A percentile compares a stretch with the other conserved stretches of the same genome.
Evolutionary conservation across 2,329 filamentous ascomycete species (phyloP).

Genomic region (Dactylonectria estremocensis): DNA sequence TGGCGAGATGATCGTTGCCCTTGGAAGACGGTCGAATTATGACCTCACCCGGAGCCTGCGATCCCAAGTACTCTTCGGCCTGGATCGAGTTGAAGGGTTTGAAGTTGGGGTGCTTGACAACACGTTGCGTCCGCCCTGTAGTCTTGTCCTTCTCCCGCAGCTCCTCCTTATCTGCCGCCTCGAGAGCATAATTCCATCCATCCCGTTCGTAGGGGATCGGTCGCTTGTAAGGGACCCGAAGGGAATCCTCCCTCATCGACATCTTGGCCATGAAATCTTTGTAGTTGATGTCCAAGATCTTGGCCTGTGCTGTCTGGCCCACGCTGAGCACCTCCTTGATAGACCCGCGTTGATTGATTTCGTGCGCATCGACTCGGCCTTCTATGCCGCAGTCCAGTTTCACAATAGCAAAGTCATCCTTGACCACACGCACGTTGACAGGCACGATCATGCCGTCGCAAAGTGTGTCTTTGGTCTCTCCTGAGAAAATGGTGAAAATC

Average conservation of each 20-base stretch:
- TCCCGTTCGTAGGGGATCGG: constrained; percentile 80
- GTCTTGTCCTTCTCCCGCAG: constrained; percentile 88
- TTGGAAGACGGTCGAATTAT: constrained; percentile 97
- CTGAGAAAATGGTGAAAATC: constrained; percentile 96
- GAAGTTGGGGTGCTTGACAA: constrained; percentile 98
- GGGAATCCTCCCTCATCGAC: constrained; percentile 84
- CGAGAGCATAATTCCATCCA: constrained; percentile 90
- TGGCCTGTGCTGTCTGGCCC: constrained; percentile 90
- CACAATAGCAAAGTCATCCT: constrained; percentile 93
- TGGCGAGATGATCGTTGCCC: constrained; percentile 92
- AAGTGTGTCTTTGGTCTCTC: constrained; percentile 88
- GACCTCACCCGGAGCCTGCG: constrained; percentile 88
- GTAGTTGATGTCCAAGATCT: constrained; percentile 89
- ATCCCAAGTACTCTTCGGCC: constrained; percentile 93
- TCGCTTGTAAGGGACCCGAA: constrained; percentile 80
- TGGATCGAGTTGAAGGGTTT: constrained; percentile 92
- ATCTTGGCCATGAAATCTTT: constrained; percentile 88
- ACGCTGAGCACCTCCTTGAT: constrained; percentile 81
- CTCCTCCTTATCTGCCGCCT: constrained; percentile 85
- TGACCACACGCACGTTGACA: constrained; percentile 88
- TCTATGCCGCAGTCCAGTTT: constrained; percentile 96
- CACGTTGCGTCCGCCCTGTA: constrained; percentile 88
- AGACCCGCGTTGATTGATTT: constrained; percentile 81
- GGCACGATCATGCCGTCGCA: constrained; percentile 93
- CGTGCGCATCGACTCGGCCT: constrained; percentile 85